A percentile compares a stretch with the other conserved stretches of the same genome.
phyloP scores from a whole-genome alignment of 75 land plant genomes.

The Picea sitchensis region DNA sequence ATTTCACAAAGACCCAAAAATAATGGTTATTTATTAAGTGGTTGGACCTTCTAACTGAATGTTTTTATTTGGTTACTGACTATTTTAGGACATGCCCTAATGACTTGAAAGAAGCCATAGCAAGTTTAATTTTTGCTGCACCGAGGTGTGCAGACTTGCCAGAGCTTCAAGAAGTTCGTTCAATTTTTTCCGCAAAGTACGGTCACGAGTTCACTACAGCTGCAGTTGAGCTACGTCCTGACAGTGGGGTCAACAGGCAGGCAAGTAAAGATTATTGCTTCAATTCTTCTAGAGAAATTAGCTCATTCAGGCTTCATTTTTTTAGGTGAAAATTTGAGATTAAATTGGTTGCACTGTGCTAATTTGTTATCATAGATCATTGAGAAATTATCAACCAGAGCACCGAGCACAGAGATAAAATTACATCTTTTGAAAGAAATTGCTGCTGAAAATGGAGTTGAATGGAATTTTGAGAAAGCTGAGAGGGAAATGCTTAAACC shows the following conservation, averaged over 20 bases:
- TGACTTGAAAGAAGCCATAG: slow-evolving; percentile 89
- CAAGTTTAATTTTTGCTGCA: slow-evolving; percentile 86
- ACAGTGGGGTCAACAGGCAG: slow-evolving; percentile 81
- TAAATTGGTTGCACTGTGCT: not conserved
- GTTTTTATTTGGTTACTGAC: not conserved
- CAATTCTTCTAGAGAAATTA: not conserved
- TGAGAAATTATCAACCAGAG: slow-evolving; percentile 81
- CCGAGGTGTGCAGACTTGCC: slow-evolving; percentile 85
- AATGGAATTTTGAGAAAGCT: slow-evolving; percentile 72
- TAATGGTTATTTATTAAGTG: not conserved
- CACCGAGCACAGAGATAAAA: slow-evolving; percentile 77
- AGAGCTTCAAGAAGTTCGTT: slow-evolving; percentile 64
- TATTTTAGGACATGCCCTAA: slow-evolving; percentile 68
- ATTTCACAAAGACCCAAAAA: not conserved
- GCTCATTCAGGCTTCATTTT: not conserved
- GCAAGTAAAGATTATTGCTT: slow-evolving; percentile 27
- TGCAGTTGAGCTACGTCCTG: slow-evolving; percentile 81
- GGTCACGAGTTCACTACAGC: slow-evolving; percentile 82
- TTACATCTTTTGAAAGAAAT: slow-evolving; percentile 72
- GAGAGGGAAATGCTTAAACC: slow-evolving; percentile 48
- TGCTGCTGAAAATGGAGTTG: slow-evolving; percentile 79
- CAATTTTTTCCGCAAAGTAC: slow-evolving; percentile 74
- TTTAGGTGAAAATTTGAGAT: not conserved
- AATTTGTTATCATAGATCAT: slow-evolving; percentile 49
- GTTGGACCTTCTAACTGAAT: not conserved